phyloP scores from a whole-genome alignment of 1,139 yeast genomes.

The Nakaseomyces bracarensis region DNA sequence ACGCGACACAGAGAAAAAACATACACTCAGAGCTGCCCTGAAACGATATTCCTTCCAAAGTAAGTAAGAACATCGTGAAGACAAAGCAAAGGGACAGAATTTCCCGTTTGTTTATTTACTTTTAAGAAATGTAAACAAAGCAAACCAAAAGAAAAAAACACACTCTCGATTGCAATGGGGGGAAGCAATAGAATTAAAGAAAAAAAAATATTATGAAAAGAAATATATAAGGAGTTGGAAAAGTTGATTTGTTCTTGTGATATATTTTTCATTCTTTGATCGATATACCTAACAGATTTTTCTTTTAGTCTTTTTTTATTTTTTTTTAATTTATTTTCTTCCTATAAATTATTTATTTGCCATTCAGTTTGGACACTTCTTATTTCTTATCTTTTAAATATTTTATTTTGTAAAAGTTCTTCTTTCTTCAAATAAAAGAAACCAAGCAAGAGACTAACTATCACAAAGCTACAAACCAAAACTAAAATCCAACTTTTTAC shows the following conservation, averaged over 20 bases:
- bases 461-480: conserved; percentile 3
- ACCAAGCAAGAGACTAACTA: conserved; percentile 5
- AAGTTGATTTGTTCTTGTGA: background rate
- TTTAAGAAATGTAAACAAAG: background rate
- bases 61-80: too few species aligned
- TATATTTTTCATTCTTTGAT: background rate
- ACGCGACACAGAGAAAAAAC: too few species aligned
- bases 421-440: background rate
- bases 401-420: background rate
- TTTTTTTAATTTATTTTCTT: background rate
- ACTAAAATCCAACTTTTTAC: conserved; percentile 6
- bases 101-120: background rate
- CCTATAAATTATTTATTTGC: too few species aligned
- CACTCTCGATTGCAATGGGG: background rate
- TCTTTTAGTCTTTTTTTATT: background rate
- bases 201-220: background rate
- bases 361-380: background rate
- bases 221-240: conserved; percentile 4
- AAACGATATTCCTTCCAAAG: too few species aligned
- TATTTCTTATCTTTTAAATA: background rate
- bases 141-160: background rate
- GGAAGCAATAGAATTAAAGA: background rate
- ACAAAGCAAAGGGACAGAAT: too few species aligned
- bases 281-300: background rate
- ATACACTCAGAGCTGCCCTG: too few species aligned